Evolutionary conservation across 1,284 basidiomycete genomes (phyloP), one percentile per base, ranked within the genome.

Genomic region (Ganoderma leucocontextum): DNA sequence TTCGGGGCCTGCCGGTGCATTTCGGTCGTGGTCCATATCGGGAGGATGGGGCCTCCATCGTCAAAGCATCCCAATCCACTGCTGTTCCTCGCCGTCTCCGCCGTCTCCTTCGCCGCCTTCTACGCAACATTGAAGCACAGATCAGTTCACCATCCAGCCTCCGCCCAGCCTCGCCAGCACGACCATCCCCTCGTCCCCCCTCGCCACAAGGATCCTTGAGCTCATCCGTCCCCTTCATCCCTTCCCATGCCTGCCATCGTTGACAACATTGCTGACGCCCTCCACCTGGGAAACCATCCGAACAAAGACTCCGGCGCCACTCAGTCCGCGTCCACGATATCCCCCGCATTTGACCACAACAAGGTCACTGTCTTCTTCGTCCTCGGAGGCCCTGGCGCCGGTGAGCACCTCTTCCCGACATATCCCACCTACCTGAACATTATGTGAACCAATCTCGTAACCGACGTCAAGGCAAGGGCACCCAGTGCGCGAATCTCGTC

Each of bases 381-480:
- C 22, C 92, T 99, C 29, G 98, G 98, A 52, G 98, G 98, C 1
- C 98, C 98, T 29, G 98, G 98, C 66, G 96, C 96, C 74, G 96
- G 95, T 91, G 72, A 72, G 85, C 38, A 2, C 47, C 57, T 42
- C 33, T 65, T 25, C 29, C 17, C 39, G 35, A 25, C 47, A n/a
- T 39, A 17, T 29, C 52, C 12, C 22, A 15, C 33, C 58, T 29
- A 55, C 47, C n/a, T 12, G 22, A 25, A 39, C 17, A 52, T 67
- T 67, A 39, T 52, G 60, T 49, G 35, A 38, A 59, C 69, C 62
- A 60, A 52, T 61, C 25, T 41, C 42, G 44, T 47, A 8, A 12
- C 22, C 38, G 1, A 2, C 42, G 12, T 25, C 55, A 76, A 96
- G 97, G 97, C 73, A 99, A 99, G 82, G 98, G 98, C 63, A 99